Evolutionary conservation across 805 yeast species (phyloP).

Genomic region (Starmera quercuum): DNA sequence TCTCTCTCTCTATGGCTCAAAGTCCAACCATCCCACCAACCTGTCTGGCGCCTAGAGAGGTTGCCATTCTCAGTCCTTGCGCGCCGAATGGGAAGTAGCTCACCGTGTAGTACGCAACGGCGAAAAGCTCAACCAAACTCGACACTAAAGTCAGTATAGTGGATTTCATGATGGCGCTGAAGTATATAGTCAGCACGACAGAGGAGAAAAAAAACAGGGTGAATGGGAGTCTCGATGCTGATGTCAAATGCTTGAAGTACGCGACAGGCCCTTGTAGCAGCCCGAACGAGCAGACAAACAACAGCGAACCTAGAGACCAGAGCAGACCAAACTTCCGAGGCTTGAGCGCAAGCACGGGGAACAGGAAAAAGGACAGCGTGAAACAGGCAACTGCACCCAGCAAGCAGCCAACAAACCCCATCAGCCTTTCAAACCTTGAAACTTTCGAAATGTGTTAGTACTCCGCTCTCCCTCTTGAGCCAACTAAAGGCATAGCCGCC

Average conservation of each 20-base stretch:
- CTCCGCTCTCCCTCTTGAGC: no score
- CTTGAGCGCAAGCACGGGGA: slow-evolving; percentile 77
- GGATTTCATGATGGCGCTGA: slow-evolving; percentile 54
- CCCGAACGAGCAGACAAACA: slow-evolving; percentile 81
- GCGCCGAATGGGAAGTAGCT: slow-evolving; percentile 93
- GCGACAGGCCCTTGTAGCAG: slow-evolving; percentile 80
- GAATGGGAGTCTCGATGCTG: slow-evolving; percentile 67
- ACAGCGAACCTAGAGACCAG: slow-evolving; percentile 82
- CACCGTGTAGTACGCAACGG: slow-evolving; percentile 77
- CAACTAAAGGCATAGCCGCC: no score
- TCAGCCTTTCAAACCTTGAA: slow-evolving; percentile 71
- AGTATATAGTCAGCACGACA: slow-evolving; percentile 66
- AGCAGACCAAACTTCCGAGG: slow-evolving; percentile 81
- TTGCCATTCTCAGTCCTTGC: slow-evolving; percentile 47
- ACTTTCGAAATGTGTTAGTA: slow-evolving; percentile 16
- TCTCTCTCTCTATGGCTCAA: no score
- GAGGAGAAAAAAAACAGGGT: slow-evolving; percentile 69
- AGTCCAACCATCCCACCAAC: background rate
- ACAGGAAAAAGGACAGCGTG: slow-evolving; percentile 64
- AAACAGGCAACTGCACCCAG: slow-evolving; percentile 77
- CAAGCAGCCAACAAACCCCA: slow-evolving; percentile 72
- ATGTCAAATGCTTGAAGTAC: slow-evolving; percentile 59
- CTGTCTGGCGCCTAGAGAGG: slow-evolving; percentile 44
- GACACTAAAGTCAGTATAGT: slow-evolving; percentile 66
- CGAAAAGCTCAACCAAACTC: slow-evolving; percentile 68